These are phyloP conservation scores for Microbotryum saponariae DNA, from an alignment of 1,284 basidiomycete genomes.

Conservation along the genomic window DNA sequence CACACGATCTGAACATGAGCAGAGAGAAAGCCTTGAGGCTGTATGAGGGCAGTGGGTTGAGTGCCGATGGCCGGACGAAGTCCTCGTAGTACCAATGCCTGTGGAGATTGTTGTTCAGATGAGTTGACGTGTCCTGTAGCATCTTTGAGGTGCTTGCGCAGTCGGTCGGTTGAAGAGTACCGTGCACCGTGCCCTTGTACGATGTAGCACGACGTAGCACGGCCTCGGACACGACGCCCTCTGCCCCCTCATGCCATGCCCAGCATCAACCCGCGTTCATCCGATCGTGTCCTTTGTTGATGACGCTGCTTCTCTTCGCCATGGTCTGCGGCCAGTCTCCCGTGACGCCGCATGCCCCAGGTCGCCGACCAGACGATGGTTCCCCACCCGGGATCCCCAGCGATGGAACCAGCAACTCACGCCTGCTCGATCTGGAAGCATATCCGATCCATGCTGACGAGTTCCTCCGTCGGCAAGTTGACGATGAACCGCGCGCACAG, in stretches of 20 bases:
- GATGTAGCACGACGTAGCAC: no score
- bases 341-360: no score
- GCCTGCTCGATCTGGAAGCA: constrained; percentile 99
- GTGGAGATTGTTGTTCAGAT: constrained; percentile 5
- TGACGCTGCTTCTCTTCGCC: no score
- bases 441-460: constrained; percentile 80
- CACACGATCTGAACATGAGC: constrained; percentile 76
- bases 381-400: background rate
- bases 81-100: constrained; percentile 99
- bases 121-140: background rate
- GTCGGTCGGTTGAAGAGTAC: no score
- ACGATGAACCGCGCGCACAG: constrained; percentile 71
- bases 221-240: no score
- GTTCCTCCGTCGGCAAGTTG: constrained; percentile 90
- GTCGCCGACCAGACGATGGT: background rate
- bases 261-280: no score
- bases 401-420: constrained; percentile 48
- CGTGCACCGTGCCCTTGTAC: no score
- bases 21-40: constrained; percentile 91
- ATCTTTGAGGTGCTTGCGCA: background rate
- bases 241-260: no score
- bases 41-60: constrained; percentile 78
- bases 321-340: no score
- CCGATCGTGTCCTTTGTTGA: no score
- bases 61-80: constrained; percentile 70